Evolutionary conservation across 306 rosid genomes (phyloP), one percentile per base, ranked within the genome.

Genomic region (Begonia fuchsioides): DNA sequence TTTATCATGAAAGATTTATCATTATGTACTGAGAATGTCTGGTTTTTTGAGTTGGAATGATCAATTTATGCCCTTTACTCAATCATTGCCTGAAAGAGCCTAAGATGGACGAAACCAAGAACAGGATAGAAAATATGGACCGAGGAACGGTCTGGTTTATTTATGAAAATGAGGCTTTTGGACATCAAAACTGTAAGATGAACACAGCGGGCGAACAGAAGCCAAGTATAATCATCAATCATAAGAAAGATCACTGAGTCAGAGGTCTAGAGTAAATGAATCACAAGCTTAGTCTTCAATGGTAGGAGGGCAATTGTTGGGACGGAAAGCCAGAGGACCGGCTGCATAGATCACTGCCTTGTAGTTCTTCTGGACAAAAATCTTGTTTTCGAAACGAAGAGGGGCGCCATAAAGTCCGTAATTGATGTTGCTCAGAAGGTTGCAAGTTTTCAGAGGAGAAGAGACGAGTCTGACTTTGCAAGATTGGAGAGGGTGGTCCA

Each of bases 271-370:
- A 39, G 2, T 43, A 26, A n/a, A 58, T 43, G 53, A 16, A 16
- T 38, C 39, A 50, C 10, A 39, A 10, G n/a, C 16, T 49, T 56
- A 61, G 51, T 53, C 66, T 64, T 69, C 80, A 62, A 63, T 60
- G 15, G 57, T 46, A 49, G 70, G 53, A 51, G 76, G 38, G 58
- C 94, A 90, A 17, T 61, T 55, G 39, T 55, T 59, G 20, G 98
- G 87, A 51, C 74, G 87, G 65, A 90, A 90, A 58, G 94, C 94
- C 73, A 90, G 64, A 15, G 96, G 96, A 0, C 98, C 93, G 43
- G 93, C 87, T 52, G 96, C 71, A 60, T 75, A 85, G 11, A 90
- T 39, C 3, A 83, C 83, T 15, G 92, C 84, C 52, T 76, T 78
- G 8, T 90, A 85, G 11, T 60, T 60, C 54, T 67, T 74, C 40